Evolutionary conservation across 345 rosid species (phyloP).

Genomic region (Salix purpurea): DNA sequence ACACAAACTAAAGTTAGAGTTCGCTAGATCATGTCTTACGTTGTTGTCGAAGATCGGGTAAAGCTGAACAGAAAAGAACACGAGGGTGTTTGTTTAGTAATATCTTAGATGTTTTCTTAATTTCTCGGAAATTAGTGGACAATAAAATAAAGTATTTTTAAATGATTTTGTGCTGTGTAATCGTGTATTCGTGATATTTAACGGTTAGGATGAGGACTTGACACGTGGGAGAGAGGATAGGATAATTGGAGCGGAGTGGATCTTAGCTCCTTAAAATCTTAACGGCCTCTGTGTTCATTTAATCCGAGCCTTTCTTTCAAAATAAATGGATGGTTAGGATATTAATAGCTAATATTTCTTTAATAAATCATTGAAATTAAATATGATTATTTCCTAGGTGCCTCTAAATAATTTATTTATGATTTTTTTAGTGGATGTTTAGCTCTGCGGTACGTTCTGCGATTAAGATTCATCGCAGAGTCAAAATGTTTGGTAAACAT

Average conservation of each 20-base stretch:
- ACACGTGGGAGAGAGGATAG: background rate
- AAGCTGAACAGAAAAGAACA: background rate
- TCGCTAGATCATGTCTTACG: background rate
- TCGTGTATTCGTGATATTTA: too few relatives aligned
- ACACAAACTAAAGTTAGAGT: background rate
- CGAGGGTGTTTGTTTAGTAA: background rate
- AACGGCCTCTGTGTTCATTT: background rate
- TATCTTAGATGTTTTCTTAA: too few relatives aligned
- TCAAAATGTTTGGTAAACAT: too few relatives aligned
- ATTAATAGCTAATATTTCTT: background rate
- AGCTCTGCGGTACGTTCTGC: too few relatives aligned
- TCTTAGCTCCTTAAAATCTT: background rate
- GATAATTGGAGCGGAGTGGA: background rate
- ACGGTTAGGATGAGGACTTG: background rate
- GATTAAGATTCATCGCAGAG: rapidly evolving
- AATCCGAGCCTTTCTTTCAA: too few relatives aligned
- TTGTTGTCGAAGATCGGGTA: background rate
- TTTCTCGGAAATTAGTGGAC: background rate
- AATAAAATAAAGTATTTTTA: background rate
- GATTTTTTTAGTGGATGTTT: too few relatives aligned
- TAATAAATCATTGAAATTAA: background rate
- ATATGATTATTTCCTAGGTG: too few relatives aligned
- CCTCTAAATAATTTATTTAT: too few relatives aligned
- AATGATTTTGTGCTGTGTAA: too few relatives aligned
- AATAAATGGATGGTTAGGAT: background rate